Evolutionary conservation across 1,284 basidiomycete genomes (phyloP), one percentile per base, ranked within the genome.

Genomic region (Irpex rosettiformis): DNA sequence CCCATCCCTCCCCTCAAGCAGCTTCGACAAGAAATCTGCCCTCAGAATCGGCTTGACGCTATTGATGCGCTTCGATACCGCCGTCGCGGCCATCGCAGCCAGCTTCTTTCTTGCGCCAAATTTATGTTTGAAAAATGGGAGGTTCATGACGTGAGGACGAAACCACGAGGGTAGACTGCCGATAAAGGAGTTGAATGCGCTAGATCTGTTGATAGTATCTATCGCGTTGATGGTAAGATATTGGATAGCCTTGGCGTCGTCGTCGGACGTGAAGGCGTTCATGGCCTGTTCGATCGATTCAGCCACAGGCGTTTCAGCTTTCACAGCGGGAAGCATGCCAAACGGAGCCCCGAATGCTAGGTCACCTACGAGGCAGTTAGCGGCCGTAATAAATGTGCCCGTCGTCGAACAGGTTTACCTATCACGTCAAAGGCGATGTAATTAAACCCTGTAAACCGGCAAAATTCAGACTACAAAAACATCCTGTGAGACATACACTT

Each of bases 261-360:
- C 25, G 11, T 30, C 28, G 22, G 25, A 28, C 22, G 49, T 24
- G 49, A 25, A 52, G 22, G 49, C 24, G 21, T 30, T 24, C 25
- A 52, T 52, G n/a, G 49, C 29, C 24, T 30, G 25, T 27, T 52
- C 49, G 3, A 16, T 16, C 25, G 49, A 11, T 18, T 24, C 11
- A 27, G 16, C n/a, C 6, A 24, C 49, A 16, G 25, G 49, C 0
- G 49, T 52, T 24, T 40, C 47, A 16, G 25, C 49, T 16, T 30
- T 16, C 11, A 52, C 49, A 3, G 25, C 49, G 6, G 22, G 16
- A 18, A 48, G 47, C 93, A 96, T 96, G 21, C 92, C 93, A 64
- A 96, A 95, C 0, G 93, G 86, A 6, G 81, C 80, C 5, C 93
- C 92, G 63, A 94, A 94, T 0, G 90, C 89, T n/a, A 92, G 79